phyloP scores from a whole-genome alignment of 495 filamentous ascomycete genomes.

The Podospora fimiseda region DNA sequence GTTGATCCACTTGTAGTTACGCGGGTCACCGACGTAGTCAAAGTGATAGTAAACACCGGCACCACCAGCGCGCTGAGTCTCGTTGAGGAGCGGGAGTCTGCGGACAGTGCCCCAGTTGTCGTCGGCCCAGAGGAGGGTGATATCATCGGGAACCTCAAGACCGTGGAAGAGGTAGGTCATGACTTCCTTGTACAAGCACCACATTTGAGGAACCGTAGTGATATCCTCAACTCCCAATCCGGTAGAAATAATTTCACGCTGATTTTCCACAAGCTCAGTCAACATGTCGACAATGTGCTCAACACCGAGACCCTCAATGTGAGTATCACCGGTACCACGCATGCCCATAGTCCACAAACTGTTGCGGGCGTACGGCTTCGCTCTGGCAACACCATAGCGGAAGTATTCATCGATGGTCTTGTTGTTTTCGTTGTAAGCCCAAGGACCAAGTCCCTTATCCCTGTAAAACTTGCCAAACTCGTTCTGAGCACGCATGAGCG shows the following conservation, averaged over 20 bases:
- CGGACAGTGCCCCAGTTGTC: conserved; percentile 71
- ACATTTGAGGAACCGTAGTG: conserved; percentile 59
- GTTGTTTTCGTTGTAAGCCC: conserved; percentile 63
- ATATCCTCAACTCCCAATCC: conserved; percentile 47
- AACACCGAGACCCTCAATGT: conserved; percentile 46
- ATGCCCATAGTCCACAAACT: conserved; percentile 65
- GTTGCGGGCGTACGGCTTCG: conserved; percentile 57
- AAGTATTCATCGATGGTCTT: conserved; percentile 60
- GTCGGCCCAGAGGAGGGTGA: conserved; percentile 69
- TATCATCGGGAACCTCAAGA: conserved; percentile 61
- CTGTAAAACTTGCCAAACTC: conserved; percentile 57
- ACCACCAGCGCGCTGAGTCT: conserved; percentile 54
- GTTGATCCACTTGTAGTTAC: conserved; percentile 68
- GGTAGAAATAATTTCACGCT: conserved; percentile 50
- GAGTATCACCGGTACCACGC: conserved; percentile 62
- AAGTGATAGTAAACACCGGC: conserved; percentile 77
- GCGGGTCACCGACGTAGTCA: conserved; percentile 61
- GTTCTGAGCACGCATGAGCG: conserved; percentile 64
- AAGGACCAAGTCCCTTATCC: conserved; percentile 39
- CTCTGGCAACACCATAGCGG: conserved; percentile 56
- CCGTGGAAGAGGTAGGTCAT: conserved; percentile 62
- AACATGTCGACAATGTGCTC: conserved; percentile 54
- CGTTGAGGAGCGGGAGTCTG: conserved; percentile 55
- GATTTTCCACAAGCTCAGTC: conserved; percentile 52
- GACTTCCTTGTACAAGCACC: conserved; percentile 69